A percentile compares a stretch with the other conserved stretches of the same genome.
Conservation (phyloP, 306 rosid genomes). For the Hylodesmum podocarpum region DNA sequence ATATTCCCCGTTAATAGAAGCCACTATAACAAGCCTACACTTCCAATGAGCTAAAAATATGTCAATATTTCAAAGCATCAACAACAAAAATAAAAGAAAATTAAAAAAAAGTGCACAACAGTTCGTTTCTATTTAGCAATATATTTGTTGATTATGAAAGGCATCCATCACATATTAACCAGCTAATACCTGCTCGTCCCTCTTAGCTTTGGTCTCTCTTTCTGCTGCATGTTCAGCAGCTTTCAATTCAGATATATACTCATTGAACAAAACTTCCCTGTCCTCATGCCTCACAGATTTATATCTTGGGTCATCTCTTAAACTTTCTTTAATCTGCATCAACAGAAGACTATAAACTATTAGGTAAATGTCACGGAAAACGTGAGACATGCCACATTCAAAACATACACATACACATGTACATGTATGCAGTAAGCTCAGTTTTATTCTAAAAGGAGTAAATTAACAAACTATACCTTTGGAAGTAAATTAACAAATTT, state of each 20-base stretch:
- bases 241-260: slow-evolving; percentile 76
- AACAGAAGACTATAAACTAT: slow-evolving; percentile 36
- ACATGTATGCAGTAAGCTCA: not conserved
- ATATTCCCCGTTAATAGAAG: not conserved
- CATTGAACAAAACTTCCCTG: slow-evolving; percentile 73
- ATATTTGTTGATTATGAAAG: not conserved
- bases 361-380: not conserved
- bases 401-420: not conserved
- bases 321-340: slow-evolving; percentile 77
- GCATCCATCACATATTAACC: slow-evolving; percentile 5
- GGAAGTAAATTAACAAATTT: not conserved
- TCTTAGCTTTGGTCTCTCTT: slow-evolving; percentile 72
- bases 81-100: not conserved
- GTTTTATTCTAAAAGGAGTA: not conserved
- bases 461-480: not conserved
- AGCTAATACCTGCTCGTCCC: slow-evolving; percentile 82
- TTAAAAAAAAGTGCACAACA: not conserved
- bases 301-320: slow-evolving; percentile 85
- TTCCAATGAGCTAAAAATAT: slow-evolving; percentile 2
- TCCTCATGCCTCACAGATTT: slow-evolving; percentile 83
- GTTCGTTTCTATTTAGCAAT: not conserved
- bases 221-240: slow-evolving; percentile 77
- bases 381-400: not conserved
- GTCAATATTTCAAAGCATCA: not conserved
- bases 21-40: slow-evolving; percentile 18